Conservation (phyloP, 495 filamentous ascomycete genomes). For the Neurospora sp. region DNA sequence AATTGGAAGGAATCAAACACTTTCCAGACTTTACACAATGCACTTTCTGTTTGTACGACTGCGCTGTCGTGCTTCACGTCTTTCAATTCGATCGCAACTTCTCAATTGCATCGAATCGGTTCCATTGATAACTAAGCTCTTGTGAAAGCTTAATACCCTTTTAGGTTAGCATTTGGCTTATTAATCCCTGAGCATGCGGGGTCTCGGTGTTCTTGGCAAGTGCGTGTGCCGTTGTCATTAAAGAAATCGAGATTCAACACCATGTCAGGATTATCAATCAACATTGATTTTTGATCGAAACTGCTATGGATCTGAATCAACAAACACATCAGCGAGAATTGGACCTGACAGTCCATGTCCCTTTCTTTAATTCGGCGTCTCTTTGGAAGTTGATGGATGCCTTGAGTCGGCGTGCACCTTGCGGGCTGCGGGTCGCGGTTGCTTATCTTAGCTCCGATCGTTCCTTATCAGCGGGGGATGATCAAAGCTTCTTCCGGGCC, state of each 20-base stretch:
- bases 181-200: background rate
- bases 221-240: background rate
- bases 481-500: background rate
- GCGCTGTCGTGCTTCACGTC: background rate
- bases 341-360: background rate
- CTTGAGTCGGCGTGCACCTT: background rate
- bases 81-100: background rate
- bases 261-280: background rate
- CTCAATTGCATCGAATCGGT: background rate
- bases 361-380: background rate
- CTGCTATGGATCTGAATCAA: background rate
- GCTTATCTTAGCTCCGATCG: background rate
- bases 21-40: background rate
- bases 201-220: background rate
- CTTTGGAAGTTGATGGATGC: background rate
- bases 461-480: background rate
- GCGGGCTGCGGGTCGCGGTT: background rate
- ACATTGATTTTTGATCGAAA: background rate
- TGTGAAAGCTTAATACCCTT: background rate
- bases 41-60: background rate
- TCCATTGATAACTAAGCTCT: background rate
- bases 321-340: background rate
- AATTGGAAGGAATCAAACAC: background rate
- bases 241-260: background rate
- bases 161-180: background rate